These are phyloP conservation scores for Cicer yamashitae DNA, from an alignment of 306 rosid species.

Conservation along the genomic window DNA sequence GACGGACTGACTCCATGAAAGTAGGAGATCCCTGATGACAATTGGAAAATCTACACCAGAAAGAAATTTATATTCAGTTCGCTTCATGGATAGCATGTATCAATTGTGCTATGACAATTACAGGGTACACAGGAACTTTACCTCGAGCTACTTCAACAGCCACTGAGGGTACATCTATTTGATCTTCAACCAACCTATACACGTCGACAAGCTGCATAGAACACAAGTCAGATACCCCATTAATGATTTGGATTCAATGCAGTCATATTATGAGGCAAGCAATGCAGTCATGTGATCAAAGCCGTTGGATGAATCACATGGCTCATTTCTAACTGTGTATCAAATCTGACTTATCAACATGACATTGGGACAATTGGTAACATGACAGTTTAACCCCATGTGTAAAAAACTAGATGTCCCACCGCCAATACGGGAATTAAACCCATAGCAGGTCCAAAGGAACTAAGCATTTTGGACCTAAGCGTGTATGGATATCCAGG, in stretches of 20 bases:
- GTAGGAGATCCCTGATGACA: conserved; percentile 79
- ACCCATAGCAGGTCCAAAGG: neutral
- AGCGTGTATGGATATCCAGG: neutral
- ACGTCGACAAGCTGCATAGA: conserved; percentile 87
- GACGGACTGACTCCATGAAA: conserved; percentile 83
- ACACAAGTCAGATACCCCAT: conserved; percentile 44
- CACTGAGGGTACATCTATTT: conserved; percentile 80
- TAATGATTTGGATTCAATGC: conserved; percentile 1
- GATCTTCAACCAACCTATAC: conserved; percentile 86
- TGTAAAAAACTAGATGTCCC: neutral
- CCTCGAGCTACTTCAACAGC: conserved; percentile 93
- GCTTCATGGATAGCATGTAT: conserved; percentile 20
- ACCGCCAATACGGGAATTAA: neutral
- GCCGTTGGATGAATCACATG: neutral
- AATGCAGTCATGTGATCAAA: conserved; percentile 1
- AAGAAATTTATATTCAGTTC: conserved; percentile 27
- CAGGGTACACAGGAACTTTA: conserved; percentile 42
- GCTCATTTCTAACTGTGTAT: neutral
- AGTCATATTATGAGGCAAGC: neutral
- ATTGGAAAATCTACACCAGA: conserved; percentile 72
- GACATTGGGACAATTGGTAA: neutral
- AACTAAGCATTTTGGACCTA: neutral
- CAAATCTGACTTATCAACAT: neutral
- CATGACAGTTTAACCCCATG: neutral
- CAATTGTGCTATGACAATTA: conserved; percentile 24